These are phyloP conservation scores for Meyerozyma guilliermondii DNA, from an alignment of 1,139 yeast genomes.

Conservation along the genomic window DNA sequence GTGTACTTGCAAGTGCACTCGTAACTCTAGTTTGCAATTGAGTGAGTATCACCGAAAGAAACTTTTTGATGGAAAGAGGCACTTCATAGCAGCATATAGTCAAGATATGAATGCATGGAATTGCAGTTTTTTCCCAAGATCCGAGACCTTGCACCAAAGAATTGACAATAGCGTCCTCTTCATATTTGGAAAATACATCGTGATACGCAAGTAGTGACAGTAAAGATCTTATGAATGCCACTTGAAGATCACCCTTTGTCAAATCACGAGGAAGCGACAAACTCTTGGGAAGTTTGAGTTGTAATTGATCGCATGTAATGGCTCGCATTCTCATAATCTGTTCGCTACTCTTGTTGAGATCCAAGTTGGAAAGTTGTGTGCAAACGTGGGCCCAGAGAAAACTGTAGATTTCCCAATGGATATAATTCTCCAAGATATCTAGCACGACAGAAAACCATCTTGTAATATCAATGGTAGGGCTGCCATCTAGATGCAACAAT, in stretches of 20 bases:
- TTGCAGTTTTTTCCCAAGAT: slow-evolving; percentile 76
- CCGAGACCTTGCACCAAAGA: slow-evolving; percentile 61
- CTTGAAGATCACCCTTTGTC: slow-evolving; percentile 60
- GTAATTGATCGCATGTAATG: slow-evolving; percentile 58
- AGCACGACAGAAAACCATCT: slow-evolving; percentile 51
- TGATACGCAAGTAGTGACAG: slow-evolving; percentile 70
- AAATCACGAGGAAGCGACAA: slow-evolving; percentile 41
- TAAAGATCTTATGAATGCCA: slow-evolving; percentile 58
- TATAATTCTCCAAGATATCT: slow-evolving; percentile 47
- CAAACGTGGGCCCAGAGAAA: slow-evolving; percentile 66
- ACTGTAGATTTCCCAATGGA: slow-evolving; percentile 69
- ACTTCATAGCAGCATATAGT: slow-evolving; percentile 78
- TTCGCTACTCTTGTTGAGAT: slow-evolving; percentile 44
- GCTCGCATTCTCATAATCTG: slow-evolving; percentile 44
- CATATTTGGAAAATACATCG: slow-evolving; percentile 50
- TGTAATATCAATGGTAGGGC: slow-evolving; percentile 36
- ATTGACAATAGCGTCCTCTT: slow-evolving; percentile 65
- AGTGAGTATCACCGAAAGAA: slow-evolving; percentile 58
- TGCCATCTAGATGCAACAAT: slow-evolving; percentile 9
- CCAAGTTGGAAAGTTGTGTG: slow-evolving; percentile 63
- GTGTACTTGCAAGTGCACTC: slow-evolving; percentile 63
- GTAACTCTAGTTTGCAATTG: slow-evolving; percentile 73
- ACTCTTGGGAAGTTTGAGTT: slow-evolving; percentile 41
- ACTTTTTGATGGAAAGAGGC: slow-evolving; percentile 69
- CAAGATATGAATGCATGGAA: slow-evolving; percentile 72